Conservation (phyloP, 2,329 filamentous ascomycete species). For the Daldinia sp. region DNA sequence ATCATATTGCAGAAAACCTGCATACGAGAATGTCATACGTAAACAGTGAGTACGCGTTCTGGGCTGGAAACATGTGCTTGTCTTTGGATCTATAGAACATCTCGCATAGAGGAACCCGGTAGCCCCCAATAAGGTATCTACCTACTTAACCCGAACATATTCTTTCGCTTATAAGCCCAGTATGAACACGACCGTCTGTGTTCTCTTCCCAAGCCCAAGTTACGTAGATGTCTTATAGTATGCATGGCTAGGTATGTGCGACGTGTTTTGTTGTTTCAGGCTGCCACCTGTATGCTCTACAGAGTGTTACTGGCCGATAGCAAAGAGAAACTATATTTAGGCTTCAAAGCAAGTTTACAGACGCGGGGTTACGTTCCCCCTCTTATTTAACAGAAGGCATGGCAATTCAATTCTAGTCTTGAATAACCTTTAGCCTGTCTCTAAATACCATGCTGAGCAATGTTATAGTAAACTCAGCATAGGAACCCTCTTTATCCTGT, state of each 20-base stretch:
- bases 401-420: neutral
- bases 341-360: neutral
- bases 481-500: neutral
- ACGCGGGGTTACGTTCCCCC: neutral
- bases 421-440: neutral
- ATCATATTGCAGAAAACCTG: constrained; percentile 16
- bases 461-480: neutral
- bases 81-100: neutral
- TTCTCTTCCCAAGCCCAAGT: neutral
- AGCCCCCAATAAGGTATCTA: neutral
- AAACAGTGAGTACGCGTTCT: neutral
- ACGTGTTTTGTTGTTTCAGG: neutral
- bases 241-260: neutral
- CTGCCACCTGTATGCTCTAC: constrained; percentile 1
- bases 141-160: neutral
- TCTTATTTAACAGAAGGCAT: neutral
- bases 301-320: neutral
- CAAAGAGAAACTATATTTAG: neutral
- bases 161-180: no score
- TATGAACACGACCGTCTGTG: no score
- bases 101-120: neutral
- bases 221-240: neutral
- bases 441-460: neutral
- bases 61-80: neutral
- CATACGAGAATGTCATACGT: constrained; percentile 22